These are phyloP conservation scores for Vigna unguiculata DNA, from an alignment of 306 rosid genomes.

Conservation along the genomic window DNA sequence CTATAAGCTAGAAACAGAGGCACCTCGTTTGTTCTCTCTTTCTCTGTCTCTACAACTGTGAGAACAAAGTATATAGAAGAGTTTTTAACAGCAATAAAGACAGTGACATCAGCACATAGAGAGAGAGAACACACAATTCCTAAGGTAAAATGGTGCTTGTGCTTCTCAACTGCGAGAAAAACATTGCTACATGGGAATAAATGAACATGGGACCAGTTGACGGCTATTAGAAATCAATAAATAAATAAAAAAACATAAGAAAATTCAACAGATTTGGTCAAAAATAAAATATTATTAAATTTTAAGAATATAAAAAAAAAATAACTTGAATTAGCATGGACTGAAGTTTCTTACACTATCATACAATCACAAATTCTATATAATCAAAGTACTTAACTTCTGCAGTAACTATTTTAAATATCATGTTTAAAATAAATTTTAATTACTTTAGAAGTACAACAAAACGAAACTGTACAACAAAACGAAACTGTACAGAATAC, in stretches of 20 bases:
- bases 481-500: background rate
- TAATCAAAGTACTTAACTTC: background rate
- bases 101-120: conserved; percentile 52
- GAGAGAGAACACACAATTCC: conserved; percentile 39
- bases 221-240: background rate
- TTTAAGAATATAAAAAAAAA: background rate
- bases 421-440: background rate
- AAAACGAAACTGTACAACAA: too few species aligned
- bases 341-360: background rate
- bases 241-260: background rate
- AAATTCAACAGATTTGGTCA: background rate
- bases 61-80: conserved; percentile 42
- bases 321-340: background rate
- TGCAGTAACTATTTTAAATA: background rate
- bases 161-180: conserved; percentile 26
- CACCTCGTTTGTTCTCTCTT: conserved; percentile 36
- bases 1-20: conserved; percentile 28
- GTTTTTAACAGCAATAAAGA: conserved; percentile 50
- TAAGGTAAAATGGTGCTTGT: conserved; percentile 25
- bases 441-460: background rate
- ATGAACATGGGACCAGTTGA: conserved; percentile 39
- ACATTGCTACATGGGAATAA: conserved; percentile 44
- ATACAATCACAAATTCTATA: background rate
- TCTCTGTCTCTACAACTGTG: conserved; percentile 37
- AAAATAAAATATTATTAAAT: background rate